These are phyloP conservation scores for Otatea glauca DNA, from an alignment of 176 grass and related monocot genomes.

Conservation along the genomic window DNA sequence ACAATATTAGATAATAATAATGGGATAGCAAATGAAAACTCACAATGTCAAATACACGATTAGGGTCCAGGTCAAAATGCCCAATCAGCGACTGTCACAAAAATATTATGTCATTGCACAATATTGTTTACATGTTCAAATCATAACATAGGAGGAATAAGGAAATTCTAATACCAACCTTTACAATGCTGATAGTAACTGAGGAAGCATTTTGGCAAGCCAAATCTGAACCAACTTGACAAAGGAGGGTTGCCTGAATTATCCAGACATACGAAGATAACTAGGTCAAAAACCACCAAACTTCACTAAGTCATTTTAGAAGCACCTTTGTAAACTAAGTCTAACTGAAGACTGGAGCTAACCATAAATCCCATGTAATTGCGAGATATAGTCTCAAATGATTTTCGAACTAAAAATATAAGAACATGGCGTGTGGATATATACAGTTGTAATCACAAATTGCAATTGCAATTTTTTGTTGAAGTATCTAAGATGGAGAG, in stretches of 20 bases:
- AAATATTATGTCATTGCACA: conserved; percentile 32
- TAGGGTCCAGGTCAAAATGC: conserved; percentile 98
- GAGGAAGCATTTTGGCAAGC: conserved; percentile 60
- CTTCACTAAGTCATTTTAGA: conserved; percentile 25
- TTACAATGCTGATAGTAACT: conserved; percentile 92
- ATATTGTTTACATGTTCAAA: conserved; percentile 20
- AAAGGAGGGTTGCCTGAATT: conserved; percentile 90
- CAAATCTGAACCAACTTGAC: conserved; percentile 84
- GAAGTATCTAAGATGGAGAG: not conserved
- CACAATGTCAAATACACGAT: conserved; percentile 99
- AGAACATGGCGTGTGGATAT: not conserved
- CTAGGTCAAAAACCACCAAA: conserved; percentile 30
- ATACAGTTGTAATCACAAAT: conserved; percentile 16
- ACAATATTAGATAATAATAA: conserved; percentile 16
- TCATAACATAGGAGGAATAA: conserved; percentile 30
- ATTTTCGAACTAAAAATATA: conserved; percentile 25
- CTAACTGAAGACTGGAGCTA: not conserved
- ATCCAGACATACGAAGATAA: conserved; percentile 36
- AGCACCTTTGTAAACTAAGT: conserved; percentile 30
- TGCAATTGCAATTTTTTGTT: conserved; percentile 2
- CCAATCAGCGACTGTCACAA: conserved; percentile 90
- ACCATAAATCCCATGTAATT: not conserved
- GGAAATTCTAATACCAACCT: conserved; percentile 57
- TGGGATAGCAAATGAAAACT: conserved; percentile 50
- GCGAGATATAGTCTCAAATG: conserved; percentile 16